These are phyloP conservation scores for Thermomucor indicae-seudaticae DNA, from an alignment of 371 early-diverging fungal species.

Conservation along the genomic window DNA sequence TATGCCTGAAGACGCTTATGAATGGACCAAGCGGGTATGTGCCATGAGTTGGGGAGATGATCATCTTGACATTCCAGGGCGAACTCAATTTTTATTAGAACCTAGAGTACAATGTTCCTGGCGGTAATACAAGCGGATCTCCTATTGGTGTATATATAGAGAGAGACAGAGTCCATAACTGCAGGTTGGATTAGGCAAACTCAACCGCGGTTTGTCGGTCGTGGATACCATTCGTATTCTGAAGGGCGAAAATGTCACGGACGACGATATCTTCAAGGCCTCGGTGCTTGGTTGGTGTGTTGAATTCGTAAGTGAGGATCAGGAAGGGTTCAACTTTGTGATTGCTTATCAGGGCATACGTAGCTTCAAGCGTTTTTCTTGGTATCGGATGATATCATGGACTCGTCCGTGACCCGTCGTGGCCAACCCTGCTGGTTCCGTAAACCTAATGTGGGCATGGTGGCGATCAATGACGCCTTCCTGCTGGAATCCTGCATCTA, in stretches of 20 bases:
- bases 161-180: not conserved
- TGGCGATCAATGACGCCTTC: conserved; percentile 95
- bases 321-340: not conserved
- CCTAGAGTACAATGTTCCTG: conserved; percentile 76
- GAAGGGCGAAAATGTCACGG: conserved; percentile 64
- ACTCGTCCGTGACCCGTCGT: conserved; percentile 90
- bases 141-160: not conserved
- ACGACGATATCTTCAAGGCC: conserved; percentile 83
- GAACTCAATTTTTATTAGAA: conserved; percentile 34
- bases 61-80: not conserved
- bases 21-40: conserved; percentile 59
- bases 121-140: conserved; percentile 48
- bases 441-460: conserved; percentile 74
- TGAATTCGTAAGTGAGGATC: conserved; percentile 71
- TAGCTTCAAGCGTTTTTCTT: conserved; percentile 97
- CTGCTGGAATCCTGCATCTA: conserved; percentile 90
- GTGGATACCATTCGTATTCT: conserved; percentile 83
- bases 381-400: conserved; percentile 98
- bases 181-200: conserved; percentile 65
- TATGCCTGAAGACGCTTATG: conserved; percentile 71
- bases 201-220: conserved; percentile 96
- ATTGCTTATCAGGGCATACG: not conserved
- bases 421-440: conserved; percentile 97
- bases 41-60: not conserved
- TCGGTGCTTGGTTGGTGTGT: conserved; percentile 93